These are phyloP conservation scores for Microthlaspi erraticum DNA, from an alignment of 345 rosid species.

Conservation along the genomic window DNA sequence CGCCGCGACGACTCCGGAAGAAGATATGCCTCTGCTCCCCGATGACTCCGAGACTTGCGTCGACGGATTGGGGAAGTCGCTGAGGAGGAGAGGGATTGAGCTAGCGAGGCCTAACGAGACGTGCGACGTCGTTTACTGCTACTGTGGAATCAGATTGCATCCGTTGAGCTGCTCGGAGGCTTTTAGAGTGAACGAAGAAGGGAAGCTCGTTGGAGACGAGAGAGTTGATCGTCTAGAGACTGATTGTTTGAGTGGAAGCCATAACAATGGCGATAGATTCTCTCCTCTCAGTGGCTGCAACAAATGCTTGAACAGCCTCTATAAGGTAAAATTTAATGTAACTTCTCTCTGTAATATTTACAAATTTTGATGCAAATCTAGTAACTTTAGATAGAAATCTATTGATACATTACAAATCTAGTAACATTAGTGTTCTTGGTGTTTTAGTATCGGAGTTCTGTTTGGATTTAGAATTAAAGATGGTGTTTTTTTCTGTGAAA, in stretches of 20 bases:
- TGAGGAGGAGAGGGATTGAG: conserved; percentile 70
- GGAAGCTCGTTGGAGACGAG: conserved; percentile 66
- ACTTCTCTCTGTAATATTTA: not conserved
- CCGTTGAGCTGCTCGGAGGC: conserved; percentile 73
- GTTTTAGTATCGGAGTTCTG: not conserved
- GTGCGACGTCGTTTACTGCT: conserved; percentile 85
- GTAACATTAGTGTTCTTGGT: not conserved
- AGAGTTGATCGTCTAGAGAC: conserved; percentile 69
- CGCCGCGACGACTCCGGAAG: conserved; percentile 38
- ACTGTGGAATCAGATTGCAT: conserved; percentile 86
- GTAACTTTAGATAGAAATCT: not conserved
- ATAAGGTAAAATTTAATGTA: conserved; percentile 41
- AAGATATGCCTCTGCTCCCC: conserved; percentile 85
- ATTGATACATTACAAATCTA: not conserved
- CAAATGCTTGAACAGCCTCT: conserved; percentile 80
- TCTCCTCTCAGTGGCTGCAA: conserved; percentile 76
- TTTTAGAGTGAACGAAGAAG: conserved; percentile 55
- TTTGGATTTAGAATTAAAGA: conserved; percentile 1
- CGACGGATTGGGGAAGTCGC: conserved; percentile 69
- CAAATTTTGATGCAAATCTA: not conserved
- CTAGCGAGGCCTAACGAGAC: conserved; percentile 72
- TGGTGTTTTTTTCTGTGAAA: not conserved
- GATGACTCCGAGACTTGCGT: conserved; percentile 97
- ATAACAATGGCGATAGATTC: conserved; percentile 53
- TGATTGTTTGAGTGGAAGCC: conserved; percentile 63